These are phyloP conservation scores for Cadophora gregata DNA, from an alignment of 2,329 filamentous ascomycete genomes.

Conservation along the genomic window DNA sequence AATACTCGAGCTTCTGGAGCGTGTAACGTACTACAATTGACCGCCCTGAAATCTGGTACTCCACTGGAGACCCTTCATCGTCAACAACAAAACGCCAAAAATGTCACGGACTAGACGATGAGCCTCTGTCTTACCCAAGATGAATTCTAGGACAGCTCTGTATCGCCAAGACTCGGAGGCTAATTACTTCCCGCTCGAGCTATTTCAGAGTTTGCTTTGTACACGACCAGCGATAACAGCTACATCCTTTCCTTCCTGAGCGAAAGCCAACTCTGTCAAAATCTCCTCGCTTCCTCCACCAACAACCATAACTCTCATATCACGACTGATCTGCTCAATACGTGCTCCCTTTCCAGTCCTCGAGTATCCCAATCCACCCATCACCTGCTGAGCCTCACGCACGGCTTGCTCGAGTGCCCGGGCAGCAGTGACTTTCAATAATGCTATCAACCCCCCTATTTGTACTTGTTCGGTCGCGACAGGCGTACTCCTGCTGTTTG, in stretches of 20 bases:
- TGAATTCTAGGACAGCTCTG: too few relatives aligned
- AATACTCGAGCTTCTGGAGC: too few relatives aligned
- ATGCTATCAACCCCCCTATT: slow-evolving; percentile 88
- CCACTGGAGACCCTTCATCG: too few relatives aligned
- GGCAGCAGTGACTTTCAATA: slow-evolving; percentile 89
- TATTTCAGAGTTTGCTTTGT: neutral
- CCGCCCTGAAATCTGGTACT: too few relatives aligned
- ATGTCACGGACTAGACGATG: too few relatives aligned
- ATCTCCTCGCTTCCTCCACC: slow-evolving; percentile 95
- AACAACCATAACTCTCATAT: slow-evolving; percentile 92
- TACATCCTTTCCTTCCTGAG: slow-evolving; percentile 83
- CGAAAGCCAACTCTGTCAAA: slow-evolving; percentile 92
- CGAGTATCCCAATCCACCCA: slow-evolving; percentile 89
- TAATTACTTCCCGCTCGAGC: too few relatives aligned
- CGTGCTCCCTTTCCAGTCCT: slow-evolving; percentile 90
- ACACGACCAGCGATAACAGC: neutral
- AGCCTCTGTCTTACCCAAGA: too few relatives aligned
- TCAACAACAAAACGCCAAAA: too few relatives aligned
- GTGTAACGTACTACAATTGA: too few relatives aligned
- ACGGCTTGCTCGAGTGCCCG: slow-evolving; percentile 95
- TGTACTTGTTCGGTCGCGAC: slow-evolving; percentile 65
- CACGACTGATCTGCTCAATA: slow-evolving; percentile 89
- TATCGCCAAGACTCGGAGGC: too few relatives aligned
- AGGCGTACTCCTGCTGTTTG: neutral
- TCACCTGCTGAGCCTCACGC: slow-evolving; percentile 94